Evolutionary conservation across 2,329 filamentous ascomycete species (phyloP), one percentile per base, ranked within the genome.

Genomic region (Arthrobotrys pseudoclavata): DNA sequence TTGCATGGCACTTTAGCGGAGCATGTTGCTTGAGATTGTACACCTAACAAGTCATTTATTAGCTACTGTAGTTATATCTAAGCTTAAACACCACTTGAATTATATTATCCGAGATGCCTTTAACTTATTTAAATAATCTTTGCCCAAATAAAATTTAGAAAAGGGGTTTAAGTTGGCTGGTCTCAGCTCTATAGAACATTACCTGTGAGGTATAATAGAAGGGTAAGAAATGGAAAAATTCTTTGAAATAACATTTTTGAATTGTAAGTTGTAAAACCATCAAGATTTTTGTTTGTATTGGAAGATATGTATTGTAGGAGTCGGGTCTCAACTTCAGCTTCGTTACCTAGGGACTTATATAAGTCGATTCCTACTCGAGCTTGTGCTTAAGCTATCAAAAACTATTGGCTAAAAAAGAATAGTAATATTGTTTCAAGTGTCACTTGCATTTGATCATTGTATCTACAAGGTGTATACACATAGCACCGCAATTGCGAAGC

Each of bases 1-100:
- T 55, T 45, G 50, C 63, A 68, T 42, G 63, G 63, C 10, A 10
- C 13, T 24, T 55, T 42, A 29, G 48, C 50, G 31, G 63, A 68
- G 24, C 63, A 68, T n/a, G 34, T 68, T 20, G 48, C 1, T 45
- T 68, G 63, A 45, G 63, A 57, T 45, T 45, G 22, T 22, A 50
- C 34, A 2, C 48, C 53, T 18, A 29, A 2, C 1, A 3, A 31
- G 2, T 15, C 15, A 12, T 40, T 1, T 37, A 5, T 60, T 40
- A 60, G 18, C 15, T 31, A 15, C 6, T 31, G n/a, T n/a, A n/a
- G n/a, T n/a, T n/a, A n/a, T n/a, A n/a, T n/a, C n/a, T n/a, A n/a
- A n/a, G n/a, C n/a, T n/a, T n/a, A n/a, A n/a, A n/a, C n/a, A n/a
- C n/a, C n/a, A n/a, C n/a, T n/a, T n/a, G n/a, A n/a, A n/a, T n/a